Conservation (phyloP, 2,329 filamentous ascomycete genomes). For the Ceratocystis variospora region DNA sequence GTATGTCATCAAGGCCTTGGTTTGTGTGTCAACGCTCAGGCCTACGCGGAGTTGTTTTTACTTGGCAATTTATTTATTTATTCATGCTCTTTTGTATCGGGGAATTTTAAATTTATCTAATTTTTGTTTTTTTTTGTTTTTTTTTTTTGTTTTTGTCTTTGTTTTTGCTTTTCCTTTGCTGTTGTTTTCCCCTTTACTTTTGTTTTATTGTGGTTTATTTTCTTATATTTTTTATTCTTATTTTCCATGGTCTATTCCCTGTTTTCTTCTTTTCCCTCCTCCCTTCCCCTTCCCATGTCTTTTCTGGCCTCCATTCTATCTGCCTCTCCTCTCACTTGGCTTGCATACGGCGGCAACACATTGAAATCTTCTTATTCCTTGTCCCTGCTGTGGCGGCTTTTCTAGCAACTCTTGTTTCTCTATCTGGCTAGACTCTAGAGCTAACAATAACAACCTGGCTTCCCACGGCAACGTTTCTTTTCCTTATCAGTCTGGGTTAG, state of each 20-base stretch:
- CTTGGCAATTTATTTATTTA: background rate
- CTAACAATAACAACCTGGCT: background rate
- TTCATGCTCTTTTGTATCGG: background rate
- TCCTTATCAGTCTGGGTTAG: background rate
- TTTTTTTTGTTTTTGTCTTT: background rate
- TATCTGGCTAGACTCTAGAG: too few species aligned
- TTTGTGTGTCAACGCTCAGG: slow-evolving; percentile 4
- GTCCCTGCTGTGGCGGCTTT: too few species aligned
- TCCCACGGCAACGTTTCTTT: background rate
- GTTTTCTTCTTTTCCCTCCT: too few species aligned
- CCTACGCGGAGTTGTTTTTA: background rate
- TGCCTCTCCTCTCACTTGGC: too few species aligned
- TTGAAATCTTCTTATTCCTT: too few species aligned
- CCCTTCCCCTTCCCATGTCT: too few species aligned
- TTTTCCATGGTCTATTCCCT: background rate
- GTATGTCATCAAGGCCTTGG: background rate
- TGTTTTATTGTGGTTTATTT: background rate
- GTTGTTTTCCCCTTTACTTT: background rate
- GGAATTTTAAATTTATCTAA: background rate
- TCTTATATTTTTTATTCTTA: background rate
- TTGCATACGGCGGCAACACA: too few species aligned
- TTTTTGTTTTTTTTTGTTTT: background rate
- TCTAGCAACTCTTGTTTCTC: too few species aligned
- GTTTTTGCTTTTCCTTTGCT: background rate
- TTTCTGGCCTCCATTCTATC: too few species aligned